Conservation (phyloP, 495 filamentous ascomycete genomes). For the Choiromyces venosus region DNA sequence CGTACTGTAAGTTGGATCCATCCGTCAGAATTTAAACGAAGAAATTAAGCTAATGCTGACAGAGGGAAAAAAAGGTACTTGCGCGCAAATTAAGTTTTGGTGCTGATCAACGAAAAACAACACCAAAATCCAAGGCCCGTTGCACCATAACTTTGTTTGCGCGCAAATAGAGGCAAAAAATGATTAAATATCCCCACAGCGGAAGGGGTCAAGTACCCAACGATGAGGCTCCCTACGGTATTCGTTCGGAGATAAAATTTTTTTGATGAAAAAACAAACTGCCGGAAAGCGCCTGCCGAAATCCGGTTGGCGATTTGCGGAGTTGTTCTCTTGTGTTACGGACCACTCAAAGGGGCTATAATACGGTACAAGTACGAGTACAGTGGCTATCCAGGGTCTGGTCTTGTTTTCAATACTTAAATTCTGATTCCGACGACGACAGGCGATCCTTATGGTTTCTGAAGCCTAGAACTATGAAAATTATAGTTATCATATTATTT, state of each 20-base stretch:
- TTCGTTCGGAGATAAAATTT: background rate
- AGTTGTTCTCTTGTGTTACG: background rate
- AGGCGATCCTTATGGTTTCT: background rate
- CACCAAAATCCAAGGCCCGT: no score
- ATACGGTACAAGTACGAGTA: background rate
- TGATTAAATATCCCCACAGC: background rate
- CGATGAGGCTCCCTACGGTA: background rate
- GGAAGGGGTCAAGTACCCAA: background rate
- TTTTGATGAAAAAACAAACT: background rate
- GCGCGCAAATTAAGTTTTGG: no score
- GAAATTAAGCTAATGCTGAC: background rate
- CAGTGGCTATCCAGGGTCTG: background rate
- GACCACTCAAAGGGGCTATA: background rate
- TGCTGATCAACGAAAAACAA: no score
- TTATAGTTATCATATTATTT: background rate
- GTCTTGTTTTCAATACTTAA: conserved; percentile 3
- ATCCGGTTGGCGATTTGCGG: background rate
- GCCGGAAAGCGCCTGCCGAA: background rate
- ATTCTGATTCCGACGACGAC: background rate
- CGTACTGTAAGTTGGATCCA: background rate
- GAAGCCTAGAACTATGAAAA: background rate
- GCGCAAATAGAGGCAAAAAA: background rate
- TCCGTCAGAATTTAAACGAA: background rate
- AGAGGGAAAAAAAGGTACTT: background rate
- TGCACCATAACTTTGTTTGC: no score